phyloP scores from a whole-genome alignment of 2,329 filamentous ascomycete species.

The Ascochyta clinopodiicola region DNA sequence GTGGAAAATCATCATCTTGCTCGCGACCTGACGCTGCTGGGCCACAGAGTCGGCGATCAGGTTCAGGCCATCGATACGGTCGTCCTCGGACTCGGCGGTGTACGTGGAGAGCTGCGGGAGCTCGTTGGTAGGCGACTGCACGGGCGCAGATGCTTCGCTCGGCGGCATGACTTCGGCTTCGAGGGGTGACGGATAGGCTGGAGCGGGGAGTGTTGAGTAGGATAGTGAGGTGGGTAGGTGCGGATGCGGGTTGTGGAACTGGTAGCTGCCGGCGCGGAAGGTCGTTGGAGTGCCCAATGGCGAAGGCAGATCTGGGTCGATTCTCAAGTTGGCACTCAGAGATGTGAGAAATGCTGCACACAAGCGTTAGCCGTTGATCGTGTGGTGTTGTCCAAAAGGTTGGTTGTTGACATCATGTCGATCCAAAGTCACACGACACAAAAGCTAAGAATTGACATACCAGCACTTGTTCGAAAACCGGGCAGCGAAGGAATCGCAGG shows the following conservation, averaged over 20 bases:
- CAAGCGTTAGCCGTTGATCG: slow-evolving; percentile 19
- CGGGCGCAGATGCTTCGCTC: slow-evolving; percentile 34
- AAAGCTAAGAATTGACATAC: slow-evolving; percentile 37
- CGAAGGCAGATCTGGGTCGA: slow-evolving; percentile 64
- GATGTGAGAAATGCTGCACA: slow-evolving; percentile 79
- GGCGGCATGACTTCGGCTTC: slow-evolving; percentile 47
- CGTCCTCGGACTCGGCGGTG: slow-evolving; percentile 56
- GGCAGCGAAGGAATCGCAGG: slow-evolving; percentile 46
- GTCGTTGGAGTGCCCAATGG: slow-evolving; percentile 71
- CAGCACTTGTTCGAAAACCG: slow-evolving; percentile 48
- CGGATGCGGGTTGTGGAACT: slow-evolving; percentile 62
- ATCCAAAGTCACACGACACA: slow-evolving; percentile 26
- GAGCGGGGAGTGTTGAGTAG: slow-evolving; percentile 53
- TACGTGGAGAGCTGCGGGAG: slow-evolving; percentile 69
- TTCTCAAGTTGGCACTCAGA: slow-evolving; percentile 78
- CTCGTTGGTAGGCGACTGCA: slow-evolving; percentile 26
- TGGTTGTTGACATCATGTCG: slow-evolving; percentile 14
- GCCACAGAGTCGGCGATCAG: slow-evolving; percentile 83
- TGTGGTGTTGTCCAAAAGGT: neutral
- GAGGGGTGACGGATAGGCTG: slow-evolving; percentile 44
- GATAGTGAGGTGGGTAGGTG: slow-evolving; percentile 58
- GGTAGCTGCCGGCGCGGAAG: slow-evolving; percentile 47
- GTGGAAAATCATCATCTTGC: slow-evolving; percentile 59
- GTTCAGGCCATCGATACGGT: slow-evolving; percentile 71
- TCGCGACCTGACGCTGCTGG: slow-evolving; percentile 76